Evolutionary conservation across 2,329 filamentous ascomycete species (phyloP), one percentile per base, ranked within the genome.

Genomic region (Stemphylium beticola): DNA sequence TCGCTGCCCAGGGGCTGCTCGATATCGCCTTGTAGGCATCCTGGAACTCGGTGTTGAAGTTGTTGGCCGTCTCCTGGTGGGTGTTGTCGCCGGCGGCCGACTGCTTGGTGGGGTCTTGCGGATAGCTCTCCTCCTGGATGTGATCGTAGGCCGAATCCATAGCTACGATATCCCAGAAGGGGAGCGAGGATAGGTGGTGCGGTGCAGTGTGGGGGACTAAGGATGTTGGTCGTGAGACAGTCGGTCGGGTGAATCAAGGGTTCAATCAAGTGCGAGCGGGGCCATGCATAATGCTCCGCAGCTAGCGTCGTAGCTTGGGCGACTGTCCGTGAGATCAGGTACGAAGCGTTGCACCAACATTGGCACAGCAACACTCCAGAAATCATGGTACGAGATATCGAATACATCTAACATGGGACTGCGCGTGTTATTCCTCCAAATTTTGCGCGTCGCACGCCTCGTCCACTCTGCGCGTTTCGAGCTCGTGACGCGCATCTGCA

Each of bases 111-210:
- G 74, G 65, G 58, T 85, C 80, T 55, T 81, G 73, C 4, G 79
- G 76, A 22, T 79, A 77, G 65, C 91, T 84, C 74, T 95, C 88
- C 79, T 96, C 92, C 74, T 92, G 88, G 69, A 98, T 96, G 76
- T 96, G 92, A 73, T 99, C 95, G 83, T 98, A 99, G 39, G 93
- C 93, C 71, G 96, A 83, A 85, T 99, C 95, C 95, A 99, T 98
- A 47, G 43, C 60, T 29, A 46, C 47, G 34, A 42, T 22, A 18
- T 22, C 38, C 36, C 46, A 58, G 40, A 53, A 47, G 46, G 22
- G 29, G 32, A 17, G 39, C 47, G 34, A 17, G n/a, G 17, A 11
- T n/a, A n/a, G 42, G 24, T 2, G 15, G 39, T 39, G 15, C 15
- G 26, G 22, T 56, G 53, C 45, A 49, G 42, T 15, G 31, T 22